Evolutionary conservation across 2,329 filamentous ascomycete species (phyloP).

Genomic region (Colletotrichum eleusines): DNA sequence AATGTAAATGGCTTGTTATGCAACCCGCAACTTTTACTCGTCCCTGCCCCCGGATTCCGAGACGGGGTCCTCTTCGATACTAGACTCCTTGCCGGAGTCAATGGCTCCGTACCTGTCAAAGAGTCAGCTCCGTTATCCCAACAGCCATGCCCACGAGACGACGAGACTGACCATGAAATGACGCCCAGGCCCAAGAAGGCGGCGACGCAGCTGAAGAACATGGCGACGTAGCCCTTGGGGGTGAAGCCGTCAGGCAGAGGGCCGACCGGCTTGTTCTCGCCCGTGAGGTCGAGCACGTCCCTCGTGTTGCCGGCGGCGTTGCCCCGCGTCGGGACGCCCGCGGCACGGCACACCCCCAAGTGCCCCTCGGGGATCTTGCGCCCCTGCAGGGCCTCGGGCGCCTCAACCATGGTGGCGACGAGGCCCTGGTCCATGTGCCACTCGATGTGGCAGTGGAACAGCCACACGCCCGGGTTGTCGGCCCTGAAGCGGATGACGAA

Average conservation of each 20-base stretch:
- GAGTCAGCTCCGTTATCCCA: neutral
- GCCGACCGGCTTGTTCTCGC: conserved; percentile 41
- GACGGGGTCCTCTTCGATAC: neutral
- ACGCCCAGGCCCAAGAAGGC: conserved; percentile 39
- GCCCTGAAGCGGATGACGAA: conserved; percentile 60
- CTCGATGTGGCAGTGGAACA: conserved; percentile 66
- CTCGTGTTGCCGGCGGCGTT: conserved; percentile 72
- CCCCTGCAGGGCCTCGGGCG: conserved; percentile 58
- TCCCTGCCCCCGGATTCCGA: conserved; percentile 12
- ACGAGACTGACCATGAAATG: conserved; percentile 38
- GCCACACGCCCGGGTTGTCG: conserved; percentile 61
- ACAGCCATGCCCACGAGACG: neutral
- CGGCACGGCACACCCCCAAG: conserved; percentile 53
- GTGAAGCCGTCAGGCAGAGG: conserved; percentile 42
- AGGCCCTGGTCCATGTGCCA: conserved; percentile 66
- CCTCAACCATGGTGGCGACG: conserved; percentile 54
- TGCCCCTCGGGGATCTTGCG: conserved; percentile 54
- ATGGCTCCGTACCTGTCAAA: conserved; percentile 30
- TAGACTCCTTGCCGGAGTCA: conserved; percentile 26
- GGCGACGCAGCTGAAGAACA: conserved; percentile 41
- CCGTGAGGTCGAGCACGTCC: conserved; percentile 62
- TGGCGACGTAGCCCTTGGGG: conserved; percentile 42
- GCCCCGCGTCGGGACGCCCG: conserved; percentile 58
- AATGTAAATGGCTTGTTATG: neutral
- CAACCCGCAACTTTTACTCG: conserved; percentile 1